Conservation (phyloP, 345 rosid genomes). For the Fremontodendron californicum region DNA sequence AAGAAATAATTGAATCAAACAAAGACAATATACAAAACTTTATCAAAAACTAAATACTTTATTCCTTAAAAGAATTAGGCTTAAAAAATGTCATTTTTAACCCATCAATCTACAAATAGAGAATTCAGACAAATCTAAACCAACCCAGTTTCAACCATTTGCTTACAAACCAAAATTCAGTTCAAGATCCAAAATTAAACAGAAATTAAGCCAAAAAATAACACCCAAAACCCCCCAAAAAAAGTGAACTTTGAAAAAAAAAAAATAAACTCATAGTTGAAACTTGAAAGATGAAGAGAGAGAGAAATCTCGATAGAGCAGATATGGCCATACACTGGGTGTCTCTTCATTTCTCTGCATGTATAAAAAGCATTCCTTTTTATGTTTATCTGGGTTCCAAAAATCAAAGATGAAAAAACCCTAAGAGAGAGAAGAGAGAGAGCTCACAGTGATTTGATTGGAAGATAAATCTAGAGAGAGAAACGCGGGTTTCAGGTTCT, state of each 20-base stretch:
- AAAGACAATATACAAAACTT: neutral
- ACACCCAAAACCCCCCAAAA: neutral
- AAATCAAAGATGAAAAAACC: neutral
- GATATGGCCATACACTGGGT: neutral
- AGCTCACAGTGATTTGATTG: slow-evolving; percentile 9
- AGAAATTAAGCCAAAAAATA: neutral
- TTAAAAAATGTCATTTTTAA: neutral
- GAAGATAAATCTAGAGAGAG: slow-evolving; percentile 7
- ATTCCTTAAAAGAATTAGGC: neutral
- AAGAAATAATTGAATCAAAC: neutral
- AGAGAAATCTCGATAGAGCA: slow-evolving; percentile 8
- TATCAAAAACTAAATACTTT: neutral
- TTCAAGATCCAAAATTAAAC: neutral
- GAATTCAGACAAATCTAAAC: neutral
- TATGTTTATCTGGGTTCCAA: neutral
- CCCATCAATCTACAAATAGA: neutral
- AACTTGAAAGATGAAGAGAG: neutral
- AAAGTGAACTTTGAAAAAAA: neutral
- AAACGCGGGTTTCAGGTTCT: slow-evolving; percentile 3
- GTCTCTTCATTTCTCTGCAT: neutral
- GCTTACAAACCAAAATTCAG: neutral
- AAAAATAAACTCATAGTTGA: neutral
- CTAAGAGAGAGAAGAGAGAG: neutral
- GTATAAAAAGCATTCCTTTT: neutral
- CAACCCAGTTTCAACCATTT: neutral